Percentiles rank a stretch among this genome's conserved stretches.
phyloP scores from a whole-genome alignment of 768 basidiomycete genomes.

The Infundibulicybe gibba region DNA sequence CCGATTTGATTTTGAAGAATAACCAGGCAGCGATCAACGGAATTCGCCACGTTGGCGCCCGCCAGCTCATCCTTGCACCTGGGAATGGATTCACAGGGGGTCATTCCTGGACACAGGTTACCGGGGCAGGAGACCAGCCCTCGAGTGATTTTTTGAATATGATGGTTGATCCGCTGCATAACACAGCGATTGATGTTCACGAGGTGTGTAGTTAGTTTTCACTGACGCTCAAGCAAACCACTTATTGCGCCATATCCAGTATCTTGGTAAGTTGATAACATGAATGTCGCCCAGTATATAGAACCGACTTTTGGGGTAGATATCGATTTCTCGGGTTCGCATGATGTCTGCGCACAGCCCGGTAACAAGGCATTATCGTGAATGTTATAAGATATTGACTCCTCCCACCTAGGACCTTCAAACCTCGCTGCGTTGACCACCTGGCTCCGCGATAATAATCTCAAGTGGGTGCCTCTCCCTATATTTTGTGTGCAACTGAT shows the following conservation, averaged over 20 bases:
- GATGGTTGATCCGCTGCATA: conserved; percentile 34
- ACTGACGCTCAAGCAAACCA: background rate
- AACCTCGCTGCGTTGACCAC: conserved; percentile 38
- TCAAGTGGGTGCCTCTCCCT: conserved; percentile 26
- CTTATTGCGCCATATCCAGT: too few relatives aligned
- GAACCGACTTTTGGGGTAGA: conserved; percentile 18
- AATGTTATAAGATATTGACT: background rate
- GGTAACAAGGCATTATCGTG: conserved; percentile 14
- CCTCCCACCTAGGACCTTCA: conserved; percentile 21
- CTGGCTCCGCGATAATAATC: conserved; percentile 36
- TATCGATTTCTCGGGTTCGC: conserved; percentile 38
- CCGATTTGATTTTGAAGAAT: conserved; percentile 35
- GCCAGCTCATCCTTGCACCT: conserved; percentile 41
- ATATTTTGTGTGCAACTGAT: background rate
- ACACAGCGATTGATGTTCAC: conserved; percentile 44
- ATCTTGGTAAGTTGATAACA: too few relatives aligned
- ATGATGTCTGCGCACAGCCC: conserved; percentile 39
- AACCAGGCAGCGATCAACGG: conserved; percentile 42
- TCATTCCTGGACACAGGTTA: conserved; percentile 37
- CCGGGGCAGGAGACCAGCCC: conserved; percentile 28
- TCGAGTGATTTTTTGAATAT: conserved; percentile 39
- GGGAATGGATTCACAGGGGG: conserved; percentile 46
- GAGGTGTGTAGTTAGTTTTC: conserved; percentile 22
- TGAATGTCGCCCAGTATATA: background rate
- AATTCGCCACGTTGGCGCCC: conserved; percentile 34